Base-by-base conservation (phyloP, 1,284 basidiomycete genomes). In the Trichosporon inkin region DNA sequence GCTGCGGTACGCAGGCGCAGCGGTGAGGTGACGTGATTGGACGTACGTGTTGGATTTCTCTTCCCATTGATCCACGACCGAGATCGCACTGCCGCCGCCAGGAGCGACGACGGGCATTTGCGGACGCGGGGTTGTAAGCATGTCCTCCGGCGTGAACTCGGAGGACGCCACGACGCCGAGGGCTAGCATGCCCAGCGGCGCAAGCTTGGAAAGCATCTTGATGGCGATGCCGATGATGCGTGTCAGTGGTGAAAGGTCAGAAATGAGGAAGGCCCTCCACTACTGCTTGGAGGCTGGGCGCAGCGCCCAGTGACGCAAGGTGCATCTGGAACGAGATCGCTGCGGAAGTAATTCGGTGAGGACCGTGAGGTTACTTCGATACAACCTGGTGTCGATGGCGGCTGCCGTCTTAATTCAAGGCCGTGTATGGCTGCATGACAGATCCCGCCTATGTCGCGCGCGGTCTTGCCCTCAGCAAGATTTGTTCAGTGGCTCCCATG, bases 101-200 rank as follows among this genome's bases (percentile, higher is more conserved):
- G 80, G 78, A 59, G 88, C 90, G 16, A 88, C 83, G 10, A 86
- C 75, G 0, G 87, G 87, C 1, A 76, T 70, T 1, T 85, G 84
- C 0, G 92, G 88, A 49, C 91, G 81, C 2, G 85, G 86, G 13
- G 94, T 81, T 61, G 84, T 73, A 34, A 91, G 80, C 75, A 92
- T 81, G 69, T 92, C 85, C 68, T 83, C 82, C 0, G 90, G 88
- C 2, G 86, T 83, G 75, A 92, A 85, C 44, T 85, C 41, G 44
- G 53, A 28, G 35, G 60, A 44, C 24, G 55, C 47, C 19, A 32
- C 17, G 24, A 53, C 20, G n/a, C 36, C 55, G 19, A 34, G 47
- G 17, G 28, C 34, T 19, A 59, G 53, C 58, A 56, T 52, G 40
- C 44, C 44, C 44, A 49, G 16, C 44, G 44, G 44, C 44, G 44